Base-by-base conservation (phyloP, 139 green algal genomes). In the Helicosporidium sp. region DNA sequence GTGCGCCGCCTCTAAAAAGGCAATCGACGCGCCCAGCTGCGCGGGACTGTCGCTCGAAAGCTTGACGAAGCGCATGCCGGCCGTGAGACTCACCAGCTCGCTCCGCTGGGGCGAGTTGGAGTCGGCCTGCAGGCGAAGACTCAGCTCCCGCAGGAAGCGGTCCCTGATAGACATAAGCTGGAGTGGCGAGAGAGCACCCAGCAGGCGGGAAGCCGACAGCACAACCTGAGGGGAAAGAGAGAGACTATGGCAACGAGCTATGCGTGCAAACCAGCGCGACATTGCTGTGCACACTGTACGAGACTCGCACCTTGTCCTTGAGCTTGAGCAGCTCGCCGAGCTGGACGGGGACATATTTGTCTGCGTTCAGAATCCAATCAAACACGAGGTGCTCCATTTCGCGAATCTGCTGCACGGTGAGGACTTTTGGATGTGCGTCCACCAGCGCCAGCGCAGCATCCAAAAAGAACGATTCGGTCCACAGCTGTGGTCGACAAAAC, bases 391-490 rank as follows among this genome's bases (percentile, higher is more conserved):
- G 52, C 55, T 70, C 57, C 40, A 74, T 24, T 19, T 64, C 64
- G 7, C 43, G 19, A 7, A 35, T 39, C 52, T 74, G 54, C 5
- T 40, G 36, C 18, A 46, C 50, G 18, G 44, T 40, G 19, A 75
- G 51, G 16, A 56, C 58, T 12, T 44, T 33, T 17, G 51, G 59
- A 3, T 23, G 41, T 18, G 53, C 53, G 25, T 54, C 48, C 20
- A 76, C 55, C 41, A 87, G 51, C 47, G 62, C 51, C 16, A 62
- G 43, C 0, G 69, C 41, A 6, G 59, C 60, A 37, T 86, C 74
- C 33, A 86, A 57, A 33, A 84, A 82, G 17, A 82, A 46, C 2
- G 65, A 50, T 51, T 87, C 78, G 29, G 73, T 62, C 8, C 65
- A 63, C 17, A 66, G 62, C 69, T 77, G 62, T n/a, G n/a, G n/a